A percentile compares a stretch with the other conserved stretches of the same genome.
phyloP scores from a whole-genome alignment of 2,329 filamentous ascomycete genomes.

The Nigrospora osmanthi region DNA sequence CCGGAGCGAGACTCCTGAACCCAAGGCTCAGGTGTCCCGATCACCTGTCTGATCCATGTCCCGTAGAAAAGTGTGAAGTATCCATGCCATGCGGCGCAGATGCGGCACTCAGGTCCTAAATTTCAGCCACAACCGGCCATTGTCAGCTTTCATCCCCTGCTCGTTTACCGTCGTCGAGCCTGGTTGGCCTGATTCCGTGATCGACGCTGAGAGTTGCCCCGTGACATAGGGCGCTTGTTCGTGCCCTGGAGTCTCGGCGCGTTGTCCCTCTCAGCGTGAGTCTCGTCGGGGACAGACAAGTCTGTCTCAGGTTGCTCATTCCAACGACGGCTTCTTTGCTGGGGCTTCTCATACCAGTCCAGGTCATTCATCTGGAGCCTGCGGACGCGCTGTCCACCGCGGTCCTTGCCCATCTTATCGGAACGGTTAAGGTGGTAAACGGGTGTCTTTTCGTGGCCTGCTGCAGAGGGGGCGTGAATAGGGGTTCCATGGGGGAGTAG shows the following conservation, averaged over 20 bases:
- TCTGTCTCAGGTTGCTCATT: neutral
- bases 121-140: neutral
- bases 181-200: neutral
- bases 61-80: neutral
- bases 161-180: neutral
- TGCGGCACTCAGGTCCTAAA: neutral
- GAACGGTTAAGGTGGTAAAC: constrained; percentile 46
- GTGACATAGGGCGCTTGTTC: neutral
- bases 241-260: neutral
- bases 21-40: no score
- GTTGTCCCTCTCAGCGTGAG: neutral
- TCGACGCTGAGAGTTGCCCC: neutral
- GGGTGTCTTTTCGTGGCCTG: constrained; percentile 41
- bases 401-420: constrained; percentile 52
- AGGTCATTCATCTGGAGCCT: constrained; percentile 95
- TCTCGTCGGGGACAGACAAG: neutral
- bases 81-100: neutral
- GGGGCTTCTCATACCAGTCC: constrained; percentile 68
- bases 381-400: constrained; percentile 72
- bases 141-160: neutral
- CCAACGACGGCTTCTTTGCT: neutral
- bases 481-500: constrained; percentile 33
- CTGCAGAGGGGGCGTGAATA: constrained; percentile 37
- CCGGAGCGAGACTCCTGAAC: no score
- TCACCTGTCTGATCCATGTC: no score